phyloP scores from a whole-genome alignment of 2,329 filamentous ascomycete species.

The Chaetomium strumarium region DNA sequence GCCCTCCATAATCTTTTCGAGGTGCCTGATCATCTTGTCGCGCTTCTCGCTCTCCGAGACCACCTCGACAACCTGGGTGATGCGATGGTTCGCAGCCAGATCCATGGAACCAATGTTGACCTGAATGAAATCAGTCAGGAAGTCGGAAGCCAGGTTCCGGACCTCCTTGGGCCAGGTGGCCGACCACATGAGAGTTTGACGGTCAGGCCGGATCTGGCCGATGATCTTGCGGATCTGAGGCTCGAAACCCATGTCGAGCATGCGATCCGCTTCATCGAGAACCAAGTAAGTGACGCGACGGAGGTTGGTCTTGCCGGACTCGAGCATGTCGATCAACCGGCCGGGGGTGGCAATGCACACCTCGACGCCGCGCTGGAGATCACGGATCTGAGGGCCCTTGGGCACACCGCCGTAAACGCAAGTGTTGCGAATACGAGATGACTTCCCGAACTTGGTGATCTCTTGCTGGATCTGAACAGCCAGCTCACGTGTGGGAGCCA shows the following conservation, averaged over 20 bases:
- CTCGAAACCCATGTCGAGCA: conserved; percentile 99
- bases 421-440: conserved; percentile 95
- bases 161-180: conserved; percentile 99
- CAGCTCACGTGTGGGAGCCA: conserved; percentile 94
- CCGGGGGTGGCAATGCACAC: conserved; percentile 98
- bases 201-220: conserved; percentile 91
- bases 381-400: conserved; percentile 93
- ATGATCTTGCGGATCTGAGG: conserved; percentile 99
- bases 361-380: conserved; percentile 90
- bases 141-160: conserved; percentile 82
- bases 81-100: conserved; percentile 92
- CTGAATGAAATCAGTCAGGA: conserved; percentile 93
- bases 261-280: conserved; percentile 97
- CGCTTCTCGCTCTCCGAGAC: conserved; percentile 96
- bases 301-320: conserved; percentile 95
- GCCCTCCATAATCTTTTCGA: conserved; percentile 97
- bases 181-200: conserved; percentile 99
- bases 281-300: conserved; percentile 97
- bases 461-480: conserved; percentile 98
- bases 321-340: conserved; percentile 97
- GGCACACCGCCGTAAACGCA: conserved; percentile 99
- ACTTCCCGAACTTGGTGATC: conserved; percentile 97
- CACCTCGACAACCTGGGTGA: conserved; percentile 96
- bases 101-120: conserved; percentile 98
- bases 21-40: conserved; percentile 92